Percentiles rank a stretch among this genome's conserved stretches.
Evolutionary conservation across 2,329 filamentous ascomycete species (phyloP).

Genomic region (Trichoderma polysporum): DNA sequence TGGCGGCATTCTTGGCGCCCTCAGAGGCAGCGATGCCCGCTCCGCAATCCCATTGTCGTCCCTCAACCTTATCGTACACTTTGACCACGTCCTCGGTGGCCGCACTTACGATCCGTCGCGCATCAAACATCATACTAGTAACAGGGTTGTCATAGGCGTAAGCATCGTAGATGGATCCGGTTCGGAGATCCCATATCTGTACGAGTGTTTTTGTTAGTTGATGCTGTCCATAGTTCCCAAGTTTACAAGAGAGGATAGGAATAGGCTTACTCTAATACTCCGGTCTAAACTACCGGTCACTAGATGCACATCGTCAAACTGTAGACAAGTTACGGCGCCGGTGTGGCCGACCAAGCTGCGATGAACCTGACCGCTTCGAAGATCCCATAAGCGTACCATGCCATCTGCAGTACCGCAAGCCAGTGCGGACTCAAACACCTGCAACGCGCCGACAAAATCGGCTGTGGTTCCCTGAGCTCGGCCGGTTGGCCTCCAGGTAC

Average conservation of each 20-base stretch:
- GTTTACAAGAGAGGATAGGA: neutral
- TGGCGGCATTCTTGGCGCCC: slow-evolving; percentile 61
- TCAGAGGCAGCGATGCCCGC: slow-evolving; percentile 72
- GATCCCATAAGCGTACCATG: slow-evolving; percentile 95
- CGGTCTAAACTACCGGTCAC: slow-evolving; percentile 91
- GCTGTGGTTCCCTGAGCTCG: slow-evolving; percentile 64
- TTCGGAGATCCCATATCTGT: slow-evolving; percentile 98
- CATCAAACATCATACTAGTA: slow-evolving; percentile 97
- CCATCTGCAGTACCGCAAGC: slow-evolving; percentile 97
- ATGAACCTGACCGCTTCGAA: slow-evolving; percentile 95
- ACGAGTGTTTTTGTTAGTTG: slow-evolving; percentile 22
- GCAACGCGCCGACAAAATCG: slow-evolving; percentile 90
- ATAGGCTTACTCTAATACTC: slow-evolving; percentile 79
- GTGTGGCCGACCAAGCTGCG: slow-evolving; percentile 94
- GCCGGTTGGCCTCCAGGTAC: slow-evolving; percentile 70
- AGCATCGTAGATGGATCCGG: slow-evolving; percentile 90
- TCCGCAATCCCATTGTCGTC: slow-evolving; percentile 94
- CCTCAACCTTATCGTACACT: slow-evolving; percentile 96
- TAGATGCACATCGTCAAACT: slow-evolving; percentile 94
- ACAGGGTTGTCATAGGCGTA: slow-evolving; percentile 92
- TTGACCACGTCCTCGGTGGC: slow-evolving; percentile 93
- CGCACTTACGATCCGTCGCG: slow-evolving; percentile 82
- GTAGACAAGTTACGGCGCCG: slow-evolving; percentile 86
- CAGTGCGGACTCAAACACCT: slow-evolving; percentile 93
- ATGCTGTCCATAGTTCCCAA: neutral